Conservation (phyloP, 495 filamentous ascomycete species). For the Penicillium crystallinum region DNA sequence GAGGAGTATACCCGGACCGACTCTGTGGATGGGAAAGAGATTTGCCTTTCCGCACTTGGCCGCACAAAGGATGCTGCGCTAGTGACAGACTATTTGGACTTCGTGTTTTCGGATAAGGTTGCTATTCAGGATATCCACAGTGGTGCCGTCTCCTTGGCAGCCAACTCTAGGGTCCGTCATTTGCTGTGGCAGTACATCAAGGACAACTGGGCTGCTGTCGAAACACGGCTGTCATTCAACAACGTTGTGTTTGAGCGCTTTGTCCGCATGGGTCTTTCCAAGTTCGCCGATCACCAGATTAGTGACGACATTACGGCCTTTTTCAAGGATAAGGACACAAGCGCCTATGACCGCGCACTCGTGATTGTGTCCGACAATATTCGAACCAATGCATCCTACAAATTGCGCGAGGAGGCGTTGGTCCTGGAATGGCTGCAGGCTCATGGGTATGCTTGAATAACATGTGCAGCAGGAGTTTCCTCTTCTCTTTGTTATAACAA, state of each 20-base stretch:
- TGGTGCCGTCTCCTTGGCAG: constrained; percentile 63
- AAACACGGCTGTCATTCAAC: constrained; percentile 66
- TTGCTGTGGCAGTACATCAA: constrained; percentile 81
- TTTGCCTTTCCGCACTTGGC: constrained; percentile 70
- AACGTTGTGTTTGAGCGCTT: constrained; percentile 85
- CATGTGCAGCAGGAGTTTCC: neutral
- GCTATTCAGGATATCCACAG: constrained; percentile 81
- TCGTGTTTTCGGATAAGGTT: constrained; percentile 74
- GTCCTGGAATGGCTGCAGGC: constrained; percentile 67
- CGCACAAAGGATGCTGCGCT: constrained; percentile 64
- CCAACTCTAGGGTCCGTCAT: constrained; percentile 62
- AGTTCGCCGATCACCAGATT: constrained; percentile 66
- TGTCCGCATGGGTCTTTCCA: constrained; percentile 66
- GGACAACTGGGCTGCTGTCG: constrained; percentile 67
- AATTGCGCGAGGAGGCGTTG: constrained; percentile 60
- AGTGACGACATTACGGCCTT: constrained; percentile 75
- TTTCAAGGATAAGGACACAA: constrained; percentile 76
- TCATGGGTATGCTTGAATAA: constrained; percentile 51
- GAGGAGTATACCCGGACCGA: constrained; percentile 75
- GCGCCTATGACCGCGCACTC: constrained; percentile 72
- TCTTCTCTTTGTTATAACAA: neutral
- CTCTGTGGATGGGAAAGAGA: constrained; percentile 85
- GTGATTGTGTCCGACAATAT: constrained; percentile 77
- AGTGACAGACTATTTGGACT: constrained; percentile 64
- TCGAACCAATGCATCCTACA: constrained; percentile 69